Evolutionary conservation across 2,329 filamentous ascomycete species (phyloP).

Genomic region (Fusarium paranaense): DNA sequence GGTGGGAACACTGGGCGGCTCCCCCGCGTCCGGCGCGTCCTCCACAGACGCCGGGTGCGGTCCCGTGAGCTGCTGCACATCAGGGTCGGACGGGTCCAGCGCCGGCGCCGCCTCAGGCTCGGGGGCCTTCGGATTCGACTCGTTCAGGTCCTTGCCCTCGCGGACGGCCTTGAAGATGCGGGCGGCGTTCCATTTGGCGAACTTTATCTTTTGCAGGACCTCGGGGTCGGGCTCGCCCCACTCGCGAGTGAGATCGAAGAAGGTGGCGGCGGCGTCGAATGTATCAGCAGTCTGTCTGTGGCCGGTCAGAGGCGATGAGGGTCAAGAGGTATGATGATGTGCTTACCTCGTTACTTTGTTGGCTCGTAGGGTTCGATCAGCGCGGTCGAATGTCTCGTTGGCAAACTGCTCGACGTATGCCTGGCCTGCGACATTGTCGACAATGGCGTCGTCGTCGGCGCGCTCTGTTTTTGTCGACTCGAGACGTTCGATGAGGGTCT

Average conservation of each 20-base stretch:
- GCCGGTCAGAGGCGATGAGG: conserved; percentile 1
- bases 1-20: conserved; percentile 44
- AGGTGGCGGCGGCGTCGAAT: conserved; percentile 91
- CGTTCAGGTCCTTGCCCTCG: conserved; percentile 91
- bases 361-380: conserved; percentile 82
- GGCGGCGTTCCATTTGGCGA: conserved; percentile 94
- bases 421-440: conserved; percentile 86
- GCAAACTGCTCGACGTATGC: conserved; percentile 96
- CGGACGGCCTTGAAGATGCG: conserved; percentile 92
- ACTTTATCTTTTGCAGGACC: conserved; percentile 88
- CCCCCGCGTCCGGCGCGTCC: conserved; percentile 62
- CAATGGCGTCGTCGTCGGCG: conserved; percentile 82
- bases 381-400: conserved; percentile 85
- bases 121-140: conserved; percentile 80
- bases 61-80: conserved; percentile 63
- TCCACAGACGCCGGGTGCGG: conserved; percentile 62
- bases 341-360: conserved; percentile 83
- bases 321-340: fast-evolving
- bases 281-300: conserved; percentile 89
- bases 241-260: conserved; percentile 87
- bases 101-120: conserved; percentile 58
- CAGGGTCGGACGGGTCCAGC: conserved; percentile 73
- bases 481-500: conserved; percentile 88
- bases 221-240: conserved; percentile 84
- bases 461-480: conserved; percentile 73